Conservation (phyloP, 192 early-diverging fungal genomes). For the Backusella parvicylindrica region DNA sequence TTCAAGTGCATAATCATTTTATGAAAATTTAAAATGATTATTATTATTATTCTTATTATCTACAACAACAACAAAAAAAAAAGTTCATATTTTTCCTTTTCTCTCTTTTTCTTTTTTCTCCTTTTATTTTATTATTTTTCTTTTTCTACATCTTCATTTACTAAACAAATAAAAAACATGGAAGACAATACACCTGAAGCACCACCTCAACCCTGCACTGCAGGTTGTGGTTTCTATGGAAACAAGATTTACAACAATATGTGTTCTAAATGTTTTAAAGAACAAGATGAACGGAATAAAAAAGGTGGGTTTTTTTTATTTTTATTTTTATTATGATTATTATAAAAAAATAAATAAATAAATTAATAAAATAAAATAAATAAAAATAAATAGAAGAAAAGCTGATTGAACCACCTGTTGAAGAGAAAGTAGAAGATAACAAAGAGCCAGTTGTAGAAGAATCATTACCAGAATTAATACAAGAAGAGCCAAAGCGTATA, state of each 20-base stretch:
- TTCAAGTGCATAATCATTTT: background rate
- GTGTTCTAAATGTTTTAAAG: conserved; percentile 78
- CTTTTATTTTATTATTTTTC: background rate
- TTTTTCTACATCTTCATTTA: background rate
- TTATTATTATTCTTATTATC: too few relatives aligned
- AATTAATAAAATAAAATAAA: too few relatives aligned
- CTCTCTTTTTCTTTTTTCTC: background rate
- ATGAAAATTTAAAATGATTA: background rate
- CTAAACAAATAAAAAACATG: conserved; percentile 34
- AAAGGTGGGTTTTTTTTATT: background rate
- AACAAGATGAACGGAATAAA: conserved; percentile 34
- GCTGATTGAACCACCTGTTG: background rate
- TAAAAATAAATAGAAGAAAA: background rate
- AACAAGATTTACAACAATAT: conserved; percentile 68
- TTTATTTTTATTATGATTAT: background rate
- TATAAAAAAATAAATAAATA: background rate
- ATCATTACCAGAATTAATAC: background rate
- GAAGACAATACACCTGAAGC: conserved; percentile 66
- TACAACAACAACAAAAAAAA: background rate
- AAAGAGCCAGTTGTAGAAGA: background rate
- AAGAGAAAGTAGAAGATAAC: background rate
- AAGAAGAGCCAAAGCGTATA: conserved; percentile 37
- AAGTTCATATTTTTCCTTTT: background rate
- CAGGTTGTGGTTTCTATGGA: conserved; percentile 73
- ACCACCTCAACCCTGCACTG: conserved; percentile 56